Evolutionary conservation across 768 basidiomycete genomes (phyloP), one percentile per base, ranked within the genome.

Genomic region (Epithele typhae): DNA sequence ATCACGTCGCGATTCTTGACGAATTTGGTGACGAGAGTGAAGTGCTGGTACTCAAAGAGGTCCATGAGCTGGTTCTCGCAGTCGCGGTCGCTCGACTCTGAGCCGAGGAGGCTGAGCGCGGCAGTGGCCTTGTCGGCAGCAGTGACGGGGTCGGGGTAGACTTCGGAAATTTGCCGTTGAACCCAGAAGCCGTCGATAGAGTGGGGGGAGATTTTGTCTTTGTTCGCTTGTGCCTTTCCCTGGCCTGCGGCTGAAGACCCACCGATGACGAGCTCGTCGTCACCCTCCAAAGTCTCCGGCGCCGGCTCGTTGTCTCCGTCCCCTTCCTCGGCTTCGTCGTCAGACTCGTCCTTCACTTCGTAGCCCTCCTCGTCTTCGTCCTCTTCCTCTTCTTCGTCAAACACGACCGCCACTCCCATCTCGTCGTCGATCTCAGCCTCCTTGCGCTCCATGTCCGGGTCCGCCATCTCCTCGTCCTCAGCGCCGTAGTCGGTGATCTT

Each of bases 101-200:
- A 92, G 19, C 82, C 81, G 39, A 96, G 86, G 59, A 92, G 81
- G 44, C 79, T 78, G 43, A 98, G 81, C 1, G 94, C 92, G 9
- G 83, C 69, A 1, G 85, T 70, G 0, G 96, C 89, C 59, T 98
- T 94, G 67, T 92, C 88, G 46, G 92, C 86, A 3, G 93, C 89
- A 14, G 92, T 96, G 58, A 92, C 86, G 2, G 96, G 90, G 62
- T 99, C 96, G 4, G 94, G 78, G 60, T 96, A 97, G 12, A 92
- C 76, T 60, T 91, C 84, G 0, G 89, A 81, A 41, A 98, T 84
- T 49, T 95, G 87, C 1, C 94, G 85, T 61, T 99, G 96, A 0
- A 99, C 91, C 94, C 94, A 99, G 81, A 98, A 98, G 22, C 81
- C 95, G 64, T 99, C 95, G 59, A 99, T 84, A 41, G 84, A 77